Conservation (phyloP, 2,329 filamentous ascomycete species). For the Colletotrichum sp. region DNA sequence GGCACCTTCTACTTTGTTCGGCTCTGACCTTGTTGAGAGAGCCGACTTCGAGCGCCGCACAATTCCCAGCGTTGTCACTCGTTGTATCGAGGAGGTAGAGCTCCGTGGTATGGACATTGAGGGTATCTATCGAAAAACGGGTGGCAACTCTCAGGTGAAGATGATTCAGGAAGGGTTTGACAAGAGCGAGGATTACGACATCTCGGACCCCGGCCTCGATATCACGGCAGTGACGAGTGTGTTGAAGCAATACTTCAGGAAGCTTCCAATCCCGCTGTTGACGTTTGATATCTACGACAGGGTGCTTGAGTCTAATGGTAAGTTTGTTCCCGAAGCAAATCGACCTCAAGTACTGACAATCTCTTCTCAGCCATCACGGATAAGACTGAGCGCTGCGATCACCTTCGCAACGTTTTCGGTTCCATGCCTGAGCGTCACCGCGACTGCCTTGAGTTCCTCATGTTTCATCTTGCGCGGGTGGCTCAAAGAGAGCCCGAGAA, state of each 20-base stretch:
- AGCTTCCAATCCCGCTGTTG: conserved; percentile 85
- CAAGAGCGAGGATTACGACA: conserved; percentile 83
- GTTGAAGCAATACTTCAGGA: conserved; percentile 97
- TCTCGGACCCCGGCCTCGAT: conserved; percentile 91
- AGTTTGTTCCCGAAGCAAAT: conserved; percentile 35
- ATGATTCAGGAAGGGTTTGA: conserved; percentile 92
- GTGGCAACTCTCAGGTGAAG: conserved; percentile 90
- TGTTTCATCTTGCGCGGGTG: conserved; percentile 91
- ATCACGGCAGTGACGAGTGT: conserved; percentile 96
- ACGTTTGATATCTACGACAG: conserved; percentile 93
- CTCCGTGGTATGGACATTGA: conserved; percentile 95
- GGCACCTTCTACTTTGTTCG: conserved; percentile 73
- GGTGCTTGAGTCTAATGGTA: conserved; percentile 81
- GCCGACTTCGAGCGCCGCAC: conserved; percentile 88
- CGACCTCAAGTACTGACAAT: conserved; percentile 27
- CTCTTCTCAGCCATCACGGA: conserved; percentile 65
- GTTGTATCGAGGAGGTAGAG: conserved; percentile 97
- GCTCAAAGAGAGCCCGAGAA: conserved; percentile 85
- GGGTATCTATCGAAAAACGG: conserved; percentile 97
- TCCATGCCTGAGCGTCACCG: conserved; percentile 83
- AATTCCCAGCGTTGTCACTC: conserved; percentile 88
- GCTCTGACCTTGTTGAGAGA: conserved; percentile 85
- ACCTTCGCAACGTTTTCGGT: conserved; percentile 76
- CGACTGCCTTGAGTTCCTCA: conserved; percentile 89
- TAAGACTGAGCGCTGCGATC: conserved; percentile 69